phyloP scores from a whole-genome alignment of 2,329 filamentous ascomycete species.

The Albifimbria verrucaria region DNA sequence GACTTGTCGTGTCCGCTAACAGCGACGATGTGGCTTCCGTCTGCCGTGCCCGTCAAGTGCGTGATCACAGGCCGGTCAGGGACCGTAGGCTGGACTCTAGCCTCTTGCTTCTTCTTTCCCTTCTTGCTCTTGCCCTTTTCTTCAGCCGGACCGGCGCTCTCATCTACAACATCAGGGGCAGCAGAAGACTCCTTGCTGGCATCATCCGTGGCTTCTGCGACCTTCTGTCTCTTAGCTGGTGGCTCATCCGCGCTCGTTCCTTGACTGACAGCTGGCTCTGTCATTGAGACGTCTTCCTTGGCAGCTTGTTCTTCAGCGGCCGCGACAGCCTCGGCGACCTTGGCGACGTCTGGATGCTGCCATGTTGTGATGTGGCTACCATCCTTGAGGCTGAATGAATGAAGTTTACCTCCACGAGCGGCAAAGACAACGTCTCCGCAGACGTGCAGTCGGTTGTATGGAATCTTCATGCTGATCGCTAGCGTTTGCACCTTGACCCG shows the following conservation, averaged over 20 bases:
- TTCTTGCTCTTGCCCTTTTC: conserved; percentile 21
- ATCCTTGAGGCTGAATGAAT: conserved; percentile 60
- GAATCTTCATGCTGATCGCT: conserved; percentile 49
- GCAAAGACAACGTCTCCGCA: conserved; percentile 63
- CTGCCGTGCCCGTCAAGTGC: conserved; percentile 60
- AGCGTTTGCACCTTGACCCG: too few relatives aligned
- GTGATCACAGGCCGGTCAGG: conserved; percentile 63
- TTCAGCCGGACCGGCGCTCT: conserved; percentile 10
- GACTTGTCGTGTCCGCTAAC: conserved; percentile 91
- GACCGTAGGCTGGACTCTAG: conserved; percentile 18
- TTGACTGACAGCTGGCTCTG: conserved; percentile 6
- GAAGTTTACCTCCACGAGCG: conserved; percentile 69
- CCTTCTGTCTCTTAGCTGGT: conserved; percentile 33
- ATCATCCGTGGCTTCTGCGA: conserved; percentile 19
- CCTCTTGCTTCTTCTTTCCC: conserved; percentile 26
- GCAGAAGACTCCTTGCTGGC: conserved; percentile 15
- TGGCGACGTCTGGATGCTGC: conserved; percentile 45
- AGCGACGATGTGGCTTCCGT: conserved; percentile 68
- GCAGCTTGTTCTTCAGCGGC: conserved; percentile 9
- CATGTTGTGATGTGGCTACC: conserved; percentile 60
- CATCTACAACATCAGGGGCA: conserved; percentile 6
- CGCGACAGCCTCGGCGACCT: conserved; percentile 25
- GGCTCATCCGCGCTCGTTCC: conserved; percentile 24
- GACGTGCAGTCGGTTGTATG: conserved; percentile 63
- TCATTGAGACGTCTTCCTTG: conserved; percentile 11